These are phyloP conservation scores for Calocybe indica DNA, from an alignment of 768 basidiomycete genomes.

Conservation along the genomic window DNA sequence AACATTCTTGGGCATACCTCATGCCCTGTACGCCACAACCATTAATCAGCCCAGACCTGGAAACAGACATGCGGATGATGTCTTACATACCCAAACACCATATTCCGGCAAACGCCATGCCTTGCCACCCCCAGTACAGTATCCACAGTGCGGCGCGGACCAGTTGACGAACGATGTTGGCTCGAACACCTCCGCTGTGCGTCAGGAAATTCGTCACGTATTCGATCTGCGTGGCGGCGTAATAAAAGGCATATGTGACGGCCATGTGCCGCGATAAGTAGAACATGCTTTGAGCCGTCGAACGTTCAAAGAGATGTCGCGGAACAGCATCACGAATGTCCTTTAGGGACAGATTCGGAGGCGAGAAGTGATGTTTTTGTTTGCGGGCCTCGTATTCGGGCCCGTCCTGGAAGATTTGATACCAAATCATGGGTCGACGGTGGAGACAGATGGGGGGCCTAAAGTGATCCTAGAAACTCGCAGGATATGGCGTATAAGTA, in stretches of 20 bases:
- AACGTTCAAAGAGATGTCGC: conserved; percentile 37
- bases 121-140: conserved; percentile 47
- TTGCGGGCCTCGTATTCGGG: conserved; percentile 45
- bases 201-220: neutral
- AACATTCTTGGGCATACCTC: conserved; percentile 23
- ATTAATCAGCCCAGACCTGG: neutral
- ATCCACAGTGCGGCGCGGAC: conserved; percentile 30
- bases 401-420: conserved; percentile 38
- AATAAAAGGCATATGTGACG: conserved; percentile 31
- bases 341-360: conserved; percentile 36
- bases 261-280: conserved; percentile 38
- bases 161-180: conserved; percentile 7
- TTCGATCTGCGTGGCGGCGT: conserved; percentile 32
- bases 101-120: conserved; percentile 35
- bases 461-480: neutral
- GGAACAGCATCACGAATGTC: conserved; percentile 45
- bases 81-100: conserved; percentile 35
- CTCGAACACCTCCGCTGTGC: conserved; percentile 1
- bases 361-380: conserved; percentile 29
- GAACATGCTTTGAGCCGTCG: conserved; percentile 34
- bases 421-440: conserved; percentile 27
- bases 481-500: neutral
- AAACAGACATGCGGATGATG: neutral
- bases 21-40: conserved; percentile 26
- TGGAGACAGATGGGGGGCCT: neutral